Conservation (phyloP, 208 protist genomes). For the Jaenimonas drosophilae region DNA sequence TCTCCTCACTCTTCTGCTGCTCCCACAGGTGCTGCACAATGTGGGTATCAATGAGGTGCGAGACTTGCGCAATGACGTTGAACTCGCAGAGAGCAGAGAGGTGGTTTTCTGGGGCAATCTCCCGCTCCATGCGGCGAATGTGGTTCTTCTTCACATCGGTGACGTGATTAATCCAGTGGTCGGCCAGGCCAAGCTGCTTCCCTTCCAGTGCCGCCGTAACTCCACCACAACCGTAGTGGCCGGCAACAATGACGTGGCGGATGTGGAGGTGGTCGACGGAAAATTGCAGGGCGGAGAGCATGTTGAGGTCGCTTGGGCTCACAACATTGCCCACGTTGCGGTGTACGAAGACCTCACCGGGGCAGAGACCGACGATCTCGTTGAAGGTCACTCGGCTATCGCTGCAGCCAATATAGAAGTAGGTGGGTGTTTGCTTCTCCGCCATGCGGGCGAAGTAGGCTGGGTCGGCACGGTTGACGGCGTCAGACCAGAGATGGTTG, state of each 20-base stretch:
- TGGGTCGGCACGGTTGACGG: constrained; percentile 33
- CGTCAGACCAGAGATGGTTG: constrained; percentile 55
- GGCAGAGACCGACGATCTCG: constrained; percentile 41
- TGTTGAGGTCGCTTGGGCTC: constrained; percentile 66
- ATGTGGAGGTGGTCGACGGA: constrained; percentile 81
- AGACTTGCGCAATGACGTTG: constrained; percentile 31
- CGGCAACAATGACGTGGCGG: constrained; percentile 79
- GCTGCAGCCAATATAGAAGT: constrained; percentile 84
- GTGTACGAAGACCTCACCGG: constrained; percentile 86
- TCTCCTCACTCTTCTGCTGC: constrained; percentile 4
- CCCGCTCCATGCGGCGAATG: constrained; percentile 6
- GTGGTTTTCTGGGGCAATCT: constrained; percentile 1
- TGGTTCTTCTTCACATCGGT: constrained; percentile 17
- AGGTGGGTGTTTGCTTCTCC: constrained; percentile 54
- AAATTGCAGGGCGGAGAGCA: constrained; percentile 73
- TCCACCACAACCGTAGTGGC: constrained; percentile 87
- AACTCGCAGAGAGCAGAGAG: constrained; percentile 19
- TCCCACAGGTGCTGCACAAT: constrained; percentile 24
- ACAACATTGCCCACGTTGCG: constrained; percentile 88
- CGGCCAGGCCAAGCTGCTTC: constrained; percentile 12
- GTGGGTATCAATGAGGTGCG: constrained; percentile 21
- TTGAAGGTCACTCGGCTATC: constrained; percentile 59
- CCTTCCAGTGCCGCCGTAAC: constrained; percentile 32
- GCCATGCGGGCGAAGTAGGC: constrained; percentile 47
- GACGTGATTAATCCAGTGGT: constrained; percentile 29